Evolutionary conservation across 108 stramenopile genomes (phyloP), one percentile per base, ranked within the genome.

Genomic region (Chaetoceros muelleri): DNA sequence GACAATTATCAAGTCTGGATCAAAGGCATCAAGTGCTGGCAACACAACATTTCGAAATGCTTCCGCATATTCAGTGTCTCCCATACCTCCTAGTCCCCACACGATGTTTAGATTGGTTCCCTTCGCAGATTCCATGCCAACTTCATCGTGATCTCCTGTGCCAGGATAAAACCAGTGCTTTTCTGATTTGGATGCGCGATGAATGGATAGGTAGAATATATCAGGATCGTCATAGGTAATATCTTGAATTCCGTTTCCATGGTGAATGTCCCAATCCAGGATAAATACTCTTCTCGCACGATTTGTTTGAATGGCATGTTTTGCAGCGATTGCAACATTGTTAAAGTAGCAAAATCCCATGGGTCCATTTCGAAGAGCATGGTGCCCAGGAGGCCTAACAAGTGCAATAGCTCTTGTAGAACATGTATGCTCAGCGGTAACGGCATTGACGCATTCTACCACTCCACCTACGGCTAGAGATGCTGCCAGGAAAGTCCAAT

Each of bases 321-420:
- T 56, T n/a, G 48, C 46, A n/a, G 57, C 71, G 31, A 55, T 56
- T 1, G 78, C 78, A 19, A 71, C 74, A 65, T 65, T 69, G 48
- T 79, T 79, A 26, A 79, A 64, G 52, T 72, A 79, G 53, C 78
- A 79, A 58, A 74, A 79, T 28, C 78, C 60, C 60, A 61, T 61
- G 31, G 60, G 13, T 2, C 31, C 24, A 10, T 52, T 26, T 10
- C 30, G 50, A 28, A 16, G 23, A 28, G 62, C 62, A 46, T 64
- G 62, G 28, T 64, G 62, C 13, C 62, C 62, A 2, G 62, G 62
- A 29, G 62, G 62, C 1, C 62, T 19, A 1, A 64, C 55, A 7
- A 64, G 1, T 1, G 62, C 62, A 28, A 56, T 23, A 18, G 62
- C 47, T 16, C 55, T 44, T 1, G n/a, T n/a, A n/a, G n/a, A n/a